These are phyloP conservation scores for Lasiodiplodia gonubiensis DNA, from an alignment of 2,329 filamentous ascomycete species.

Conservation along the genomic window DNA sequence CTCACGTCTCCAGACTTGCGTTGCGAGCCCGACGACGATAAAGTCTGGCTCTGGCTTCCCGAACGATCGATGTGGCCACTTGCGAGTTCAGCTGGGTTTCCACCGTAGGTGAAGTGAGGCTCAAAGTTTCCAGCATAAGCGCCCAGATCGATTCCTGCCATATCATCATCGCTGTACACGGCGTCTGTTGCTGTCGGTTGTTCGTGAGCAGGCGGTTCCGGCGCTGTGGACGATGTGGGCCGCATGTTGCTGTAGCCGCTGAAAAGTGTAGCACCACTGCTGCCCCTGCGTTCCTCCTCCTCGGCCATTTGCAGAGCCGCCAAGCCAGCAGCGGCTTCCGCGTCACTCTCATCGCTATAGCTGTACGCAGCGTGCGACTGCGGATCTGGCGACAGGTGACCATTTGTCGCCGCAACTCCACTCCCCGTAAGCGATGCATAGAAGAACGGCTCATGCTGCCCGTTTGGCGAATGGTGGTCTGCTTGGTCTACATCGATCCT, in stretches of 20 bases:
- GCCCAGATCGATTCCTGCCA: slow-evolving; percentile 73
- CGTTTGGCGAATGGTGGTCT: not conserved
- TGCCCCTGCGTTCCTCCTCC: slow-evolving; percentile 71
- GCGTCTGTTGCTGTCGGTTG: slow-evolving; percentile 39
- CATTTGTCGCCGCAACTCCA: slow-evolving; percentile 54
- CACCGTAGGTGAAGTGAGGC: slow-evolving; percentile 66
- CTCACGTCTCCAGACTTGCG: slow-evolving; percentile 51
- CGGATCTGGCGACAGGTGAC: slow-evolving; percentile 50
- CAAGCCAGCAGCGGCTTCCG: slow-evolving; percentile 83
- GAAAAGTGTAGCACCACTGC: slow-evolving; percentile 61
- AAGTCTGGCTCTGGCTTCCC: slow-evolving; percentile 44
- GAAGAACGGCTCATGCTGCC: slow-evolving; percentile 17
- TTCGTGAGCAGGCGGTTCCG: slow-evolving; percentile 46
- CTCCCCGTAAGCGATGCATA: slow-evolving; percentile 32
- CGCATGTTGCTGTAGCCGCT: slow-evolving; percentile 52
- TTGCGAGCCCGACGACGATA: slow-evolving; percentile 54
- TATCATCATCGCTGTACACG: slow-evolving; percentile 72
- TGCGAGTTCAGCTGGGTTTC: slow-evolving; percentile 52
- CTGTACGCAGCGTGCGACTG: slow-evolving; percentile 37
- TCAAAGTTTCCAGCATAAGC: slow-evolving; percentile 75
- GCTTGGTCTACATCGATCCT: slow-evolving; percentile 32
- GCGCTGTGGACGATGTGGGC: slow-evolving; percentile 37
- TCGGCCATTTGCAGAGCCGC: slow-evolving; percentile 85
- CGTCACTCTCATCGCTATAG: slow-evolving; percentile 76
- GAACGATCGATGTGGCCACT: slow-evolving; percentile 37